These are phyloP conservation scores for Marsdenia floribunda DNA, from an alignment of 257 asterid species.

Conservation along the genomic window DNA sequence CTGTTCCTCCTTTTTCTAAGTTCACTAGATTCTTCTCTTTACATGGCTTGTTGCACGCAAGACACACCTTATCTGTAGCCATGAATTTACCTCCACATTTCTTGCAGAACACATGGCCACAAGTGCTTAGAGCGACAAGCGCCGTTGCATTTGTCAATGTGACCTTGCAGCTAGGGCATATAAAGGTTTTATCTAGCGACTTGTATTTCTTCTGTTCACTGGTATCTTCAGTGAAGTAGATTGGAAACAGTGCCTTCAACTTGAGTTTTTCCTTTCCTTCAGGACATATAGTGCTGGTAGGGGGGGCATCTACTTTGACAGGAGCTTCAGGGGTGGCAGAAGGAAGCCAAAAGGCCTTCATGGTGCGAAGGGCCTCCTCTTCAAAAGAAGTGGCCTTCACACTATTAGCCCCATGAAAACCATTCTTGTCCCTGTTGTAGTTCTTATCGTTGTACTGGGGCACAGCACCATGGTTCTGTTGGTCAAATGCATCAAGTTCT, in stretches of 20 bases:
- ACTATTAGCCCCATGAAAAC: conserved; percentile 95
- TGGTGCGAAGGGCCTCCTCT: conserved; percentile 92
- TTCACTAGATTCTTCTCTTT: conserved; percentile 61
- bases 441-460: conserved; percentile 75
- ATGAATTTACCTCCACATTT: conserved; percentile 79
- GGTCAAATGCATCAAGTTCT: conserved; percentile 85
- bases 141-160: conserved; percentile 66
- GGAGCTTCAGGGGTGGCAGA: conserved; percentile 96
- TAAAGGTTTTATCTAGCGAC: conserved; percentile 56
- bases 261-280: conserved; percentile 87
- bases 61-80: conserved; percentile 79
- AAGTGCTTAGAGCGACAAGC: conserved; percentile 71
- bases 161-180: conserved; percentile 95
- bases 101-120: conserved; percentile 95
- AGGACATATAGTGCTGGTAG: conserved; percentile 68
- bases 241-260: conserved; percentile 64
- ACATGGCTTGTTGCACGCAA: conserved; percentile 79
- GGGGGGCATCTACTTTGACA: conserved; percentile 67
- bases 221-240: conserved; percentile 60
- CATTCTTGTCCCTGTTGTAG: conserved; percentile 60
- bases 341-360: conserved; percentile 98
- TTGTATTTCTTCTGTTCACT: conserved; percentile 43
- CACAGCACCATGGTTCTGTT: conserved; percentile 87
- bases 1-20: conserved; percentile 92
- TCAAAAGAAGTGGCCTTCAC: conserved; percentile 84